Conservation (phyloP, 2,329 filamentous ascomycete genomes). For the Waltergamsia citrina region DNA sequence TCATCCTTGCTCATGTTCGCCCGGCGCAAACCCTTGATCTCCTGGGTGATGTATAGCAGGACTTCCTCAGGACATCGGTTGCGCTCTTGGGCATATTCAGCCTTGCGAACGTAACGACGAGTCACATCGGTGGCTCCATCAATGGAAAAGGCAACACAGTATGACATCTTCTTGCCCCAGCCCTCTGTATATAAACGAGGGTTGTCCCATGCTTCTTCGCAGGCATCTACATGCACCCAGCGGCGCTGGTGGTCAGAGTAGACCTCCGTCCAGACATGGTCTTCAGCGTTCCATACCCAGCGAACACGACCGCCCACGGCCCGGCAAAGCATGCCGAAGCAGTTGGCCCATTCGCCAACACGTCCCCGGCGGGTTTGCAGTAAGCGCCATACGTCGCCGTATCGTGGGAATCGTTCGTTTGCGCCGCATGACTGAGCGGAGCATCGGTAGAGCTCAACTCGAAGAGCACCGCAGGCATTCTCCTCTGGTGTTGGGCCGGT, state of each 20-base stretch:
- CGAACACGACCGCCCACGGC: conserved; percentile 84
- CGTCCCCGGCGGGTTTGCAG: conserved; percentile 80
- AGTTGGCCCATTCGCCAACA: conserved; percentile 95
- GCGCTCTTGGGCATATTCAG: conserved; percentile 62
- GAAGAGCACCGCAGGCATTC: conserved; percentile 73
- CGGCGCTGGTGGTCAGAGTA: conserved; percentile 89
- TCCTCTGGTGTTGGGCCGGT: conserved; percentile 82
- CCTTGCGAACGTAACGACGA: conserved; percentile 60
- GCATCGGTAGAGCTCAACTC: conserved; percentile 87
- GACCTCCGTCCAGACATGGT: conserved; percentile 96
- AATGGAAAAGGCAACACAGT: conserved; percentile 92
- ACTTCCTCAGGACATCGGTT: conserved; percentile 81
- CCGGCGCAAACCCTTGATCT: conserved; percentile 78
- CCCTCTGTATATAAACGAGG: conserved; percentile 87
- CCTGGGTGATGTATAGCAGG: conserved; percentile 80
- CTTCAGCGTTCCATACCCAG: conserved; percentile 98
- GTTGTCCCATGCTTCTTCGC: conserved; percentile 92
- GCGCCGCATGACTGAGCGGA: conserved; percentile 64
- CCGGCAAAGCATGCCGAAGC: conserved; percentile 96
- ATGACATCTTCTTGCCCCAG: conserved; percentile 94
- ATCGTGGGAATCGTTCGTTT: conserved; percentile 85
- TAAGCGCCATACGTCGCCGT: conserved; percentile 89
- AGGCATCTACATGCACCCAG: conserved; percentile 95
- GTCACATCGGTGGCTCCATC: conserved; percentile 67
- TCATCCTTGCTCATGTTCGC: conserved; percentile 80